Evolutionary conservation across 176 grass and related monocot genomes (phyloP).

Genomic region (Thalia dealbata): DNA sequence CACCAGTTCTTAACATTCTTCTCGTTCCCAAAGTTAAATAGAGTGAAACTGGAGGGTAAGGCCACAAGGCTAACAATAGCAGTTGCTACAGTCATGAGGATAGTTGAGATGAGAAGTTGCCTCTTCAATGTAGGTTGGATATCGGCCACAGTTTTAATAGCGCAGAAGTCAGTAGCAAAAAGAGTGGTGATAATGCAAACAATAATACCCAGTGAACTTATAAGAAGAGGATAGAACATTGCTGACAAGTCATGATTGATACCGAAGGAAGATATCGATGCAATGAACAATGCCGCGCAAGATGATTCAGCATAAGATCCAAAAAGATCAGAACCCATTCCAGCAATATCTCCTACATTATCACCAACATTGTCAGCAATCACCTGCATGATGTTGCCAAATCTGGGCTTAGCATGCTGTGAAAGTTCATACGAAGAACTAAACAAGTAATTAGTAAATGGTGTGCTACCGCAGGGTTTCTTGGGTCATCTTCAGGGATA

Average conservation of each 20-base stretch:
- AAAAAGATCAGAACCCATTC: slow-evolving; percentile 86
- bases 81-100: slow-evolving; percentile 13
- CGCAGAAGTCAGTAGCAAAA: slow-evolving; percentile 15
- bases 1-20: slow-evolving; percentile 18
- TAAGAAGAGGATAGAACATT: slow-evolving; percentile 18
- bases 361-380: slow-evolving; percentile 88
- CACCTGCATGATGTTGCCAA: slow-evolving; percentile 24
- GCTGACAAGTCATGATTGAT: slow-evolving; percentile 11
- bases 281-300: slow-evolving; percentile 71
- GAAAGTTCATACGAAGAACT: not conserved
- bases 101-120: slow-evolving; percentile 19
- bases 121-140: slow-evolving; percentile 16
- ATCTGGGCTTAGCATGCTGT: too few relatives aligned
- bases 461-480: slow-evolving; percentile 58
- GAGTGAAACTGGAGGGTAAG: slow-evolving; percentile 7
- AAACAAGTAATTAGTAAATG: not conserved
- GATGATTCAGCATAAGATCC: slow-evolving; percentile 90
- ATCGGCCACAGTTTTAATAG: slow-evolving; percentile 5
- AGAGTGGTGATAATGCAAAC: slow-evolving; percentile 18
- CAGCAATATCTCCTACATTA: slow-evolving; percentile 87
- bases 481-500: slow-evolving; percentile 76
- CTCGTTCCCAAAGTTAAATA: slow-evolving; percentile 15
- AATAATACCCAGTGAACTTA: slow-evolving; percentile 20
- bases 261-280: slow-evolving; percentile 65
- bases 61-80: slow-evolving; percentile 10